These are phyloP conservation scores for Trifolium dubium DNA, from an alignment of 306 rosid genomes.

Conservation along the genomic window DNA sequence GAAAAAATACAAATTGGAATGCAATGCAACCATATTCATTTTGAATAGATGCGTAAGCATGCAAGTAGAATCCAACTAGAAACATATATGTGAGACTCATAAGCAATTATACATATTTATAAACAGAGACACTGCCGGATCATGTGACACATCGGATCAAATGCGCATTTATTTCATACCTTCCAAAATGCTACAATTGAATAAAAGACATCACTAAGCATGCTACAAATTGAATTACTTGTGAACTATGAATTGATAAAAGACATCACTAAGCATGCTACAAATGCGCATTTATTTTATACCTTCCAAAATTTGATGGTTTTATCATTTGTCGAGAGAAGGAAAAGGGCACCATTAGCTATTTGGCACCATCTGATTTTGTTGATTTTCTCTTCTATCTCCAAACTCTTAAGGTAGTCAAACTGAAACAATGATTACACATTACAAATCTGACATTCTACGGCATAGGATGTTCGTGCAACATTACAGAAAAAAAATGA, in stretches of 20 bases:
- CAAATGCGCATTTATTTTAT: conserved; percentile 35
- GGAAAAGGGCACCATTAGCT: conserved; percentile 92
- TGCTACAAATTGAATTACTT: conserved; percentile 1
- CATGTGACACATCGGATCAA: conserved; percentile 35
- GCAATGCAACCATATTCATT: conserved; percentile 33
- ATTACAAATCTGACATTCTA: conserved; percentile 33
- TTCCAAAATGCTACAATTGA: conserved; percentile 64
- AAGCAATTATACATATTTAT: neutral
- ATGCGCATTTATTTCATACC: conserved; percentile 57
- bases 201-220: conserved; percentile 1
- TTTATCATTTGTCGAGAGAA: conserved; percentile 93
- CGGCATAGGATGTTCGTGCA: conserved; percentile 20
- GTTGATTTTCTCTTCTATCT: conserved; percentile 99
- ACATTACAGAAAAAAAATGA: conserved; percentile 2
- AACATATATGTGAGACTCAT: neutral
- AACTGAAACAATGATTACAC: conserved; percentile 62
- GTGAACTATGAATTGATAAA: conserved; percentile 19
- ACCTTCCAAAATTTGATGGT: conserved; percentile 99
- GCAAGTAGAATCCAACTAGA: neutral
- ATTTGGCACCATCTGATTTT: conserved; percentile 99
- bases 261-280: conserved; percentile 21
- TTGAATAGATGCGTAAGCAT: conserved; percentile 14
- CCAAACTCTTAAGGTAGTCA: conserved; percentile 99
- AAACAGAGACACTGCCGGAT: neutral
- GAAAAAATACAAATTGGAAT: conserved; percentile 26